Percentiles rank a stretch among this genome's conserved stretches.
These are phyloP conservation scores for Umbelopsis sp. DNA, from an alignment of 371 early-diverging fungal genomes.

Conservation along the genomic window DNA sequence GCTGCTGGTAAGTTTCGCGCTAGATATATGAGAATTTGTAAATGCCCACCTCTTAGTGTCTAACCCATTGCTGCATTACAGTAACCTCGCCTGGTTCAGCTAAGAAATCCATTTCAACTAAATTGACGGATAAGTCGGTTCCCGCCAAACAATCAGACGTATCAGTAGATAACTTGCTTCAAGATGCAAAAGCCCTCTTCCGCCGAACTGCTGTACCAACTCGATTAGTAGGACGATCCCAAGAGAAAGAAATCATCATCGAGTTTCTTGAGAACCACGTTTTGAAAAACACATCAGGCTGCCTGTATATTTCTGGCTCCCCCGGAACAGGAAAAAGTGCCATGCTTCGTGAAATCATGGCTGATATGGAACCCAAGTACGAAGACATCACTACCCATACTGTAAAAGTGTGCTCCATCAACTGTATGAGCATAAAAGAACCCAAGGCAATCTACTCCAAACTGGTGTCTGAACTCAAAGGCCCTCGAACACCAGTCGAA, in stretches of 20 bases:
- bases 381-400: constrained; percentile 32
- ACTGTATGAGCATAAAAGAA: constrained; percentile 85
- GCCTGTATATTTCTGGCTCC: constrained; percentile 89
- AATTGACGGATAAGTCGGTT: neutral
- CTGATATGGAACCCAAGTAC: constrained; percentile 37
- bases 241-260: constrained; percentile 64
- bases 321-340: constrained; percentile 98
- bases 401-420: constrained; percentile 65
- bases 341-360: constrained; percentile 68
- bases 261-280: constrained; percentile 58
- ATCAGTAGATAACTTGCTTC: neutral
- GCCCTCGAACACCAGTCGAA: constrained; percentile 25
- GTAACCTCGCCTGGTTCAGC: neutral
- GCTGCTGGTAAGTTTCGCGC: neutral
- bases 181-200: constrained; percentile 58
- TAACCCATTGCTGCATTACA: neutral
- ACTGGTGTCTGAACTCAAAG: constrained; percentile 57
- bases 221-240: constrained; percentile 73
- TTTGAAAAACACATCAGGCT: constrained; percentile 47
- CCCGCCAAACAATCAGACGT: neutral
- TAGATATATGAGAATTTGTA: no score
- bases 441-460: constrained; percentile 71
- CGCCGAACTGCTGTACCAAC: constrained; percentile 65
- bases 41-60: no score
- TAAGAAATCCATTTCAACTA: neutral